These are phyloP conservation scores for Candida dajiaensis DNA, from an alignment of 805 yeast species.

Conservation along the genomic window DNA sequence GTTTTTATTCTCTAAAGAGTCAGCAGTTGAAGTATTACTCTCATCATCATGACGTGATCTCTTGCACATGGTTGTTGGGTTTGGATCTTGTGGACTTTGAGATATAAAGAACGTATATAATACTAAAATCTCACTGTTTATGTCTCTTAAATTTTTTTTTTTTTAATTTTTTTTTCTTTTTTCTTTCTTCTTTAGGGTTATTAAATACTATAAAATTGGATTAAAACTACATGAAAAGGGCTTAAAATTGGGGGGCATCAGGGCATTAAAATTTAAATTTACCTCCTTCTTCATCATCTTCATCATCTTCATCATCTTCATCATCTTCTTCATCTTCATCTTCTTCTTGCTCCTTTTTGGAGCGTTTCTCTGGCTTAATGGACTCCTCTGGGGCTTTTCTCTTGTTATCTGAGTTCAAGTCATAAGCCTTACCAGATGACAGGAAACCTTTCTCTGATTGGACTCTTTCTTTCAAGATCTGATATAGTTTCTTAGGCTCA, in stretches of 20 bases:
- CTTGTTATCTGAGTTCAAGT: slow-evolving; percentile 16
- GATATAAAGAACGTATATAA: no score
- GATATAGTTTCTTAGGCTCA: slow-evolving; percentile 20
- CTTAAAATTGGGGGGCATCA: neutral
- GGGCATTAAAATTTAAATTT: slow-evolving; percentile 23
- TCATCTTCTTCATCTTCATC: slow-evolving; percentile 10
- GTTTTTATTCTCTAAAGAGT: neutral
- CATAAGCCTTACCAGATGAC: slow-evolving; percentile 21
- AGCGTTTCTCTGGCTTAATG: neutral
- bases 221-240: neutral
- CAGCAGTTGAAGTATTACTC: neutral
- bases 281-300: slow-evolving; percentile 16
- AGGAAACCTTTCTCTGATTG: slow-evolving; percentile 8
- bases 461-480: slow-evolving; percentile 18
- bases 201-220: no score
- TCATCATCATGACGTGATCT: no score
- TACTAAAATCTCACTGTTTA: no score
- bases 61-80: neutral
- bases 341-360: neutral
- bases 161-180: no score
- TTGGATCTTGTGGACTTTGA: no score
- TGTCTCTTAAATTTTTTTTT: no score
- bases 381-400: slow-evolving; percentile 1
- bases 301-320: slow-evolving; percentile 13
- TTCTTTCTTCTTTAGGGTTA: no score